A percentile compares a stretch with the other conserved stretches of the same genome.
Conservation (phyloP, 2,329 filamentous ascomycete genomes). For the Pseudopyrenochaeta lycopersici region DNA sequence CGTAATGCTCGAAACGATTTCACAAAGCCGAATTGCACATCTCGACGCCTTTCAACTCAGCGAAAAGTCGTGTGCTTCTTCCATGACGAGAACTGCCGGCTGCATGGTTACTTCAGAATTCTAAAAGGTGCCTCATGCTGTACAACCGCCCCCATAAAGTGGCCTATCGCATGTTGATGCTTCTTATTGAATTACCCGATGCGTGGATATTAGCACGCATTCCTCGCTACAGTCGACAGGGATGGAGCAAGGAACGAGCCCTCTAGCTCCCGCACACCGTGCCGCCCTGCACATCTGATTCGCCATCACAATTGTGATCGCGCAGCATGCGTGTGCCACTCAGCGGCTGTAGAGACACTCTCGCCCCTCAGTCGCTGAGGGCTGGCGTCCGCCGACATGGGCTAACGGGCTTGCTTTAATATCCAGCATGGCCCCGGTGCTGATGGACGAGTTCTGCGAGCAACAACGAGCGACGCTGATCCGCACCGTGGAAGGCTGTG, state of each 20-base stretch:
- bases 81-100: background rate
- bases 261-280: conserved; percentile 22
- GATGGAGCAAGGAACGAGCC: conserved; percentile 23
- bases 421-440: conserved; percentile 29
- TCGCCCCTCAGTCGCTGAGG: conserved; percentile 29
- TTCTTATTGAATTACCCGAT: conserved; percentile 24
- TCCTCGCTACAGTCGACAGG: conserved; percentile 11
- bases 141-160: conserved; percentile 6
- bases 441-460: conserved; percentile 8
- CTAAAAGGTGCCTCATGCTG: conserved; percentile 2
- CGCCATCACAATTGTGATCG: conserved; percentile 40
- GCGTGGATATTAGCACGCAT: conserved; percentile 22
- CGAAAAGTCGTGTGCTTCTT: too few relatives aligned
- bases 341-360: conserved; percentile 38
- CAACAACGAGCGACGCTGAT: conserved; percentile 19
- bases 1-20: conserved; percentile 9
- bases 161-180: conserved; percentile 1
- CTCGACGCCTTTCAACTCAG: too few relatives aligned
- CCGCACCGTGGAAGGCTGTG: conserved; percentile 10
- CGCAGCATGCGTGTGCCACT: conserved; percentile 39
- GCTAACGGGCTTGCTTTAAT: conserved; percentile 34
- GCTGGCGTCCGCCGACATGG: conserved; percentile 22
- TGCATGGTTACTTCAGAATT: background rate
- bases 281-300: conserved; percentile 26
- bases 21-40: background rate